Conservation (phyloP, 2,329 filamentous ascomycete genomes). For the Pyrenophora graminea region DNA sequence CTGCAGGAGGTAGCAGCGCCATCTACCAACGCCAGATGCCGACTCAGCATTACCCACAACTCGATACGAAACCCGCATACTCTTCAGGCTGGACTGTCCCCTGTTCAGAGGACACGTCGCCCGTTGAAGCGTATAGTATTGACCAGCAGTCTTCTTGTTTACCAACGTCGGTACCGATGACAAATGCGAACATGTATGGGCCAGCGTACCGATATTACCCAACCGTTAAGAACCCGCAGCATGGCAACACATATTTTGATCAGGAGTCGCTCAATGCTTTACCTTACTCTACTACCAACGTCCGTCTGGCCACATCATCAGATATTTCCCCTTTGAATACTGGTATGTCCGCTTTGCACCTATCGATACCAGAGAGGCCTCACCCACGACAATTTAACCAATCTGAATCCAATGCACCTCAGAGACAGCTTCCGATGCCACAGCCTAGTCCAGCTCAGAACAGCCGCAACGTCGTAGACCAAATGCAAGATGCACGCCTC, state of each 20-base stretch:
- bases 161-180: slow-evolving; percentile 16
- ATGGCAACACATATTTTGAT: slow-evolving; percentile 25
- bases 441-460: slow-evolving; percentile 32
- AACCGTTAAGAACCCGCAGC: slow-evolving; percentile 14
- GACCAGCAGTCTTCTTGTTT: slow-evolving; percentile 29
- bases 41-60: slow-evolving; percentile 20
- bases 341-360: slow-evolving; percentile 35
- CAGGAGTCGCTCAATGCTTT: slow-evolving; percentile 27
- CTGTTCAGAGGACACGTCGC: slow-evolving; percentile 35
- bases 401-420: slow-evolving; percentile 23
- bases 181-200: slow-evolving; percentile 18
- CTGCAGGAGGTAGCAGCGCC: slow-evolving; percentile 3
- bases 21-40: slow-evolving; percentile 22
- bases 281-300: slow-evolving; percentile 23
- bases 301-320: slow-evolving; percentile 9
- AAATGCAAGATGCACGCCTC: slow-evolving; percentile 38
- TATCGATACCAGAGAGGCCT: slow-evolving; percentile 33
- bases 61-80: slow-evolving; percentile 29
- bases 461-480: slow-evolving; percentile 35
- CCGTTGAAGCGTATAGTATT: slow-evolving; percentile 33
- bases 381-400: slow-evolving; percentile 19
- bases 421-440: slow-evolving; percentile 40
- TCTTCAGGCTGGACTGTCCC: slow-evolving; percentile 29
- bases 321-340: slow-evolving; percentile 36
- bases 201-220: slow-evolving; percentile 23